Evolutionary conservation across 768 basidiomycete species (phyloP).

Genomic region (Lactarius tabidus): DNA sequence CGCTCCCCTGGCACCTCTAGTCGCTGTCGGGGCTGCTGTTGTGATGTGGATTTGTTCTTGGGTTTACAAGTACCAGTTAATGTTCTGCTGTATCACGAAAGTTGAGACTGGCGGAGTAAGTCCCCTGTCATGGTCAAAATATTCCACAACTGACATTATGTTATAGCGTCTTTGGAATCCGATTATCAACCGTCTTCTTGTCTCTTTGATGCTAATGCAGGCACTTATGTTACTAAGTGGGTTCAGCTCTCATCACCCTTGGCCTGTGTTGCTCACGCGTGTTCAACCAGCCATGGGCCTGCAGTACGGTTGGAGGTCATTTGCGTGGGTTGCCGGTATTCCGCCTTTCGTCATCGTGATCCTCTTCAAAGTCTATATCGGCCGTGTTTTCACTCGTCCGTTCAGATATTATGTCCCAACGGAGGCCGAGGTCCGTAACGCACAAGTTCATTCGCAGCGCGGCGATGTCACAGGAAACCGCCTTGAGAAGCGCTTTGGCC

Average conservation of each 20-base stretch:
- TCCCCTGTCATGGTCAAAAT: constrained; percentile 24
- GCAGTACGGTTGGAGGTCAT: constrained; percentile 64
- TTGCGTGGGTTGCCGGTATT: constrained; percentile 76
- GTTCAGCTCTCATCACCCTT: constrained; percentile 31
- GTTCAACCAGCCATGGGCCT: constrained; percentile 70
- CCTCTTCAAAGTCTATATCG: constrained; percentile 82
- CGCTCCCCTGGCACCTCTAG: constrained; percentile 90
- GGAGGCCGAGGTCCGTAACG: constrained; percentile 66
- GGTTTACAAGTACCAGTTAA: constrained; percentile 95
- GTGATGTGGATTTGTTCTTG: constrained; percentile 86
- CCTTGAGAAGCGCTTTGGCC: constrained; percentile 89
- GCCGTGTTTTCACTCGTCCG: constrained; percentile 55
- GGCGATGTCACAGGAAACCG: constrained; percentile 68
- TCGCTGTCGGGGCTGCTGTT: constrained; percentile 72
- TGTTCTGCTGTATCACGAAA: constrained; percentile 87
- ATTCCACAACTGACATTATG: constrained; percentile 9
- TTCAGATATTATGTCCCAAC: constrained; percentile 87
- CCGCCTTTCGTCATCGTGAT: constrained; percentile 80
- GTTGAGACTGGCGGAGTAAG: constrained; percentile 92
- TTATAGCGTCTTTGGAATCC: constrained; percentile 87
- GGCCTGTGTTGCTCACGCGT: constrained; percentile 24
- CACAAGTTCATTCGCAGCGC: constrained; percentile 74
- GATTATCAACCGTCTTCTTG: constrained; percentile 82
- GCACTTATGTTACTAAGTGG: constrained; percentile 78
- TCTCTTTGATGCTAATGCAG: constrained; percentile 84